Evolutionary conservation across 345 rosid species (phyloP), one percentile per base, ranked within the genome.

Genomic region (Brassica incana): DNA sequence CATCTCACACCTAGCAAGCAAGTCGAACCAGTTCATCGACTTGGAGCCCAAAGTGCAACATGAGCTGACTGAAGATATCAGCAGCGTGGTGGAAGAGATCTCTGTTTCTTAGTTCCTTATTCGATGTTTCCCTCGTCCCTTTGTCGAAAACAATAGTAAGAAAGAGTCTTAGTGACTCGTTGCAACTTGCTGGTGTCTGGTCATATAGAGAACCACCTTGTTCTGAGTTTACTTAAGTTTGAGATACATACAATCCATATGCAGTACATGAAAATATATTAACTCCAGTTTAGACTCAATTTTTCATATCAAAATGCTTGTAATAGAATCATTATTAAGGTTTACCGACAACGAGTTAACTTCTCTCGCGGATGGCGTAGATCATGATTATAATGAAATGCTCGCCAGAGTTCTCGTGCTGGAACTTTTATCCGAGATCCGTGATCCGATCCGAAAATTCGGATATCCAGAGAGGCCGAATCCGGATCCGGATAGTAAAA

Each of bases 11-110:
- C 84, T 95, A 20, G 99, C 98, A 4, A 90, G 98, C 81, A 95
- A 95, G 83, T 95, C 99, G 3, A 95, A 92, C 73, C 98, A 95
- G 88, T 95, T 95, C 88, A 92, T 95, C 20, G 98, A 95, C 88
- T 82, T 95, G 86, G 98, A 92, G 88, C 89, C 99, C 10, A 91
- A 95, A 84, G 81, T 80, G 66, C 69, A 76, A 33, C 73, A 76
- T 15, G 83, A 85, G 78, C 71, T 82, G 60, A 75, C 74, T 6
- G 97, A 95, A 86, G 97, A 87, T 78, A 78, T 83, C 45, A 78
- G 88, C 71, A 23, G 80, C 23, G 54, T 50, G 30, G 52, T 50
- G 30, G 95, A 90, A 69, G 97, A 88, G 81, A 80, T 90, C 48
- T 23, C 80, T 6, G 92, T 77, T 30, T 32, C 88, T 69, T 94